These are phyloP conservation scores for Xylariaceae sp. DNA, from an alignment of 2,329 filamentous ascomycete genomes.

Conservation along the genomic window DNA sequence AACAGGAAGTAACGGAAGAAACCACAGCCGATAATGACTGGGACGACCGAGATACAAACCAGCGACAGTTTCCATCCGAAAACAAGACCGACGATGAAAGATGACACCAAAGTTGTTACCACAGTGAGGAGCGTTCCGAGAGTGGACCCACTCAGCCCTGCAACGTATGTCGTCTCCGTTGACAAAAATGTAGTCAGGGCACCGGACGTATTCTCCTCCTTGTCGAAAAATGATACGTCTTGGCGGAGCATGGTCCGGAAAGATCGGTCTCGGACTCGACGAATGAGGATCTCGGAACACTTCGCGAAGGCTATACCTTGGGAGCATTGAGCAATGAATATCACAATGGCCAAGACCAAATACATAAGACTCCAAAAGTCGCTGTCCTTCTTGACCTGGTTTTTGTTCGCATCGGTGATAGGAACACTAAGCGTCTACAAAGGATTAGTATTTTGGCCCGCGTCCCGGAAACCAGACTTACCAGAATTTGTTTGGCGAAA, in stretches of 20 bases:
- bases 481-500: constrained; percentile 80
- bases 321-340: constrained; percentile 62
- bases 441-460: constrained; percentile 8
- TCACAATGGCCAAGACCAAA: constrained; percentile 73
- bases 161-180: constrained; percentile 83
- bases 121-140: constrained; percentile 83
- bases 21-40: constrained; percentile 73
- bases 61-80: constrained; percentile 86
- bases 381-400: constrained; percentile 61
- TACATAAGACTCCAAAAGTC: constrained; percentile 91
- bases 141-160: constrained; percentile 82
- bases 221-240: constrained; percentile 89
- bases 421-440: constrained; percentile 31
- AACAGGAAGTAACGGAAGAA: constrained; percentile 85
- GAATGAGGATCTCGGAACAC: constrained; percentile 82
- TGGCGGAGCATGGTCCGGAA: constrained; percentile 89
- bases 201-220: constrained; percentile 82
- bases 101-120: constrained; percentile 70
- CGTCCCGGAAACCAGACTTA: constrained; percentile 49
- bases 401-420: constrained; percentile 47
- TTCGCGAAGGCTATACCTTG: constrained; percentile 76
- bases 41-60: constrained; percentile 75
- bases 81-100: constrained; percentile 65
- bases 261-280: constrained; percentile 74
- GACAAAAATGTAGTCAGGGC: constrained; percentile 85